Base-by-base conservation (phyloP, 495 filamentous ascomycete species). In the Aspergillus funiculosus region DNA sequence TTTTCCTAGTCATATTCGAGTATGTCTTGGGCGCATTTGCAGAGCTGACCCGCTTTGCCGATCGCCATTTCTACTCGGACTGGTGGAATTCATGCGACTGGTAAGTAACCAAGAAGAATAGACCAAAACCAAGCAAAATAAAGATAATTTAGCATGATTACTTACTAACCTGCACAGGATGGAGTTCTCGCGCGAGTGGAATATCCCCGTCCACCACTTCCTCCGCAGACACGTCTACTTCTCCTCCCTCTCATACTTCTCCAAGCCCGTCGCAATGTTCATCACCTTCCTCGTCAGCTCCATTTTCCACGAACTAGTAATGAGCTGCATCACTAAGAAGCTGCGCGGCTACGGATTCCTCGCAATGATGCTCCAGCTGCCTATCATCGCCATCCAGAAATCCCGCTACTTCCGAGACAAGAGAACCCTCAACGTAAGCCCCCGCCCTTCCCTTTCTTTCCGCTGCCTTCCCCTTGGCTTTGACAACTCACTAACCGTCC, bases 251-350 rank as follows among this genome's bases (percentile, higher is more conserved):
- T 75, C 77, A 9, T 77, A 85, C 54, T 81, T 92, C 53, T 87
- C 85, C 31, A 76, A 86, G 22, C 79, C 81, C 2, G 73, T 86
- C 32, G 91, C 92, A 14, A 95, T 88, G 41, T 68, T 91, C 44
- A 87, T 94, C 50, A 97, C 92, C 7, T 98, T 98, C 61, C 64
- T 98, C 31, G 85, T 96, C 56, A 86, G 81, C 56, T 83, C 92
- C 27, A 48, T 92, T 13, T 90, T 87, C 14, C 92, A 98, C 62
- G 92, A 98, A 61, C 77, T 98, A 22, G 87, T 98, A 48, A 92
- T 98, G 87, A 87, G 86, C 24, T 96, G 91, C 59, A 97, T 98
- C 61, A 96, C 91, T 36, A 90, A 96, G 72, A 97, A 98, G 65
- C 70, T 98, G 28, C 74, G 92, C 20, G 92, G 92, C 1, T 97